Evolutionary conservation across 2,329 filamentous ascomycete species (phyloP), one percentile per base, ranked within the genome.

Genomic region (Emydomyces testavorans): DNA sequence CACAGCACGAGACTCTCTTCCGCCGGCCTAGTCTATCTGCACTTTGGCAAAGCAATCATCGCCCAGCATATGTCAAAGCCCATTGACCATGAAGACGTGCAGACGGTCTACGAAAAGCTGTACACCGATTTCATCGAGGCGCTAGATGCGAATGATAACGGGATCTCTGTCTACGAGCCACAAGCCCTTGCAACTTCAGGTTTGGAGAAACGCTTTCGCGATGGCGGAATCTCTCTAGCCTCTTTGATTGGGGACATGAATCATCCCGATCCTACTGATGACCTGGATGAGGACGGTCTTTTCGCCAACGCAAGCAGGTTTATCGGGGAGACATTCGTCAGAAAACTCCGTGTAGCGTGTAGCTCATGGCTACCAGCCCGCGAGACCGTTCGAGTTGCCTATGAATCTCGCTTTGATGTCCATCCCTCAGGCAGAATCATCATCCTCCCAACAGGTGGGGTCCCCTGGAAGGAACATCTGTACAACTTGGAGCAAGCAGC

Each of bases 101-200:
- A 76, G 34, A 67, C 93, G 24, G 73, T 98, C 47, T 93, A 85
- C 73, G 74, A 79, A 60, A 95, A 95, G 73, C 70, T 98, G 43
- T 98, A 98, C 74, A 80, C 83, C 57, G 83, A 83, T 66, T 95
- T 96, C 65, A 76, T 98, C 63, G 92, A 98, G 73, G 88, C 92
- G 1, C 82, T 98, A 49, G 92, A 98, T 67, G 92, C 89, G 50
- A 90, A 98, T 68, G 92, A 98, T 74, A 98, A 98, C 66, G 92
- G 92, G 56, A 83, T 98, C 62, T 82, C 81, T 21, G 76, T 74
- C 50, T 93, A 93, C 69, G 86, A 94, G 62, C 74, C 83, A 23
- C 74, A 75, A 20, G 80, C 73, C 26, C 63, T 94, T 15, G 68
- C 77, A 24, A 75, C 79, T 24, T 84, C 85, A 0, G 83, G 82